Evolutionary conservation across 2,329 filamentous ascomycete genomes (phyloP), one percentile per base, ranked within the genome.

Genomic region (Nothomitra cinnamomea): DNA sequence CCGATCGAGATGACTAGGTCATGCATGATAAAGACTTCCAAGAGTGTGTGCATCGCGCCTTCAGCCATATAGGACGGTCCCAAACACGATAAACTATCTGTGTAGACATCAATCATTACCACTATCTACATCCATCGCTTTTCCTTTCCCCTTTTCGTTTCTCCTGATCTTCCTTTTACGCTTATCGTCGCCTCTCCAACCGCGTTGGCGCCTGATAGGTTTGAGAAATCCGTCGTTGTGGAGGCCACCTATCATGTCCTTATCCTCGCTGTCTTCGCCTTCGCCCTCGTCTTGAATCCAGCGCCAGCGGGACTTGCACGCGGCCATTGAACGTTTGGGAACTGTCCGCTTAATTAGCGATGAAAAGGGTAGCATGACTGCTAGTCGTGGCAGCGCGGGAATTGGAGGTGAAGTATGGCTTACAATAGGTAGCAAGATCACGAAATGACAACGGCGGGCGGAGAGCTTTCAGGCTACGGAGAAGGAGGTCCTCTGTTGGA

Each of bases 161-260:
- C 24, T n/a, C 10, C 45, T 49, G 7, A 24, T 24, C 32, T 49
- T 49, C 45, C 45, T 49, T 15, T 49, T 28, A 5, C 8, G 5
- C 12, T 35, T 2, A 49, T 49, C 45, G 25, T 12, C 24, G 12
- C 45, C 45, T 10, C 45, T 49, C 45, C 45, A 49, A 17, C 45
- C 45, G 45, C 21, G 25, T 41, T 28, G 17, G n/a, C 25, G 25
- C n/a, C 40, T 21, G 6, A 85, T 72, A 2, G 75, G 73, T 61
- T 71, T 69, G 59, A 87, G 58, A 60, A 83, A 87, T 0, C 82
- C 79, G 63, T 87, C 82, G 1, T 79, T 73, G 59, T 85, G 82
- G 19, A 85, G 78, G 0, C 72, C 81, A 0, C 80, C 82, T 7
- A 72, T 59, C 60, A 79, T 74, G 60, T 80, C 77, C 10, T 65